Base-by-base conservation (phyloP, 768 basidiomycete genomes). In the Arthromyces matolae region DNA sequence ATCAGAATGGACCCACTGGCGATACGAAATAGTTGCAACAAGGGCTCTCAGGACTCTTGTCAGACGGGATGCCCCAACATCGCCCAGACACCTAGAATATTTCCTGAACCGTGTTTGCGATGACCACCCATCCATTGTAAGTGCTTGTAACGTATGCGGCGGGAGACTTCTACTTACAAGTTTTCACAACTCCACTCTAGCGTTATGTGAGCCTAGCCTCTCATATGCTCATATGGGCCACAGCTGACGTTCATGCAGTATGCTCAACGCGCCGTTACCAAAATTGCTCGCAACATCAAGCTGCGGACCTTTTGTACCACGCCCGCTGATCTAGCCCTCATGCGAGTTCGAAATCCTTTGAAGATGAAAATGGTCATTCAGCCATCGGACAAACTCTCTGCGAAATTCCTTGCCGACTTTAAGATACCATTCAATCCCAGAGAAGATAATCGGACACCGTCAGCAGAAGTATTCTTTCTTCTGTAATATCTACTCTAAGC, bases 261-360 rank as follows among this genome's bases (percentile, higher is more conserved):
- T 69, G 75, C 81, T 3, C 82, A 84, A 61, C 76, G 86, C 51
- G 86, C 84, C 1, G 66, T 89, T 10, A 86, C 89, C 74, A 92
- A 92, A 62, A 75, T 79, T 23, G 71, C 85, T 6, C 80, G 86
- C 45, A 81, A 83, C 62, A 73, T 93, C 67, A 93, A 93, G 66
- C 59, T 94, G n/a, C 78, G 90, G 35, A 86, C 90, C 1, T 78
- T 81, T 40, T 81, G 81, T 50, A 65, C 61, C 1, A 70, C 71
- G 10, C 72, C 79, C 25, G 68, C 71, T 29, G 83, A 84, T 50
- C 67, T 93, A 14, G 78, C 80, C 8, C 64, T 87, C 4, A 78
- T 78, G 54, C 74, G 74, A 33, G 78, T 78, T 46, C 72, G 73
- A 49, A 91, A 93, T 58, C 89, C 88, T 1, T 72, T 92, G 32